Evolutionary conservation across 495 filamentous ascomycete genomes (phyloP), one percentile per base, ranked within the genome.

Genomic region (Talaromyces stipitatus): DNA sequence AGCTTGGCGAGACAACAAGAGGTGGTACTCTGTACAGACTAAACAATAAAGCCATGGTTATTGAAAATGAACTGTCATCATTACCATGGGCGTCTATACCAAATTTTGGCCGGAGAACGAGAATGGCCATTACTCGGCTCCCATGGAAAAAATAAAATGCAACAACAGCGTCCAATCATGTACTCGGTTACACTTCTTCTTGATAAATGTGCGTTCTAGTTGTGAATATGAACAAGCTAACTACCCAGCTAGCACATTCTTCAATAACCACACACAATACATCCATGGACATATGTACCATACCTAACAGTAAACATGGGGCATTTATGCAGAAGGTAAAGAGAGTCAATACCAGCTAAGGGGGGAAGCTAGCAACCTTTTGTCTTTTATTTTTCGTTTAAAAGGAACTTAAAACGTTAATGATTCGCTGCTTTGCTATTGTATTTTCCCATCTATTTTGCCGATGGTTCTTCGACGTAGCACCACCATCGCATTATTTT

Each of bases 391-490:
- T 45, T 45, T 45, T 6, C 30, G 30, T 6, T 12, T 12, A 33
- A 23, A 48, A 26, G 12, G 12, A 48, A 24, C 14, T 12, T 26
- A 23, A 18, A 26, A 48, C 14, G 24, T 51, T 22, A 23, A 54
- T 69, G 64, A 71, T 71, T 71, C 64, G 68, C 60, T 60, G 64
- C 62, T 62, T 58, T 62, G 57, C 57, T 65, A 56, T 63, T 51
- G 9, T 20, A 29, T 51, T 30, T 30, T 26, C n/a, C 2, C n/a
- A 51, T 18, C 20, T 29, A 27, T 51, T 45, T 47, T 24, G 23
- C 43, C 23, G 18, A 23, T 18, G 43, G 18, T 47, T 26, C 22
- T 24, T 48, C 20, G 14, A 48, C 24, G 45, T 23, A 24, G 43
- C 43, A 24, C 18, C 45, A 26, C 45, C 20, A 48, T 48, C 45